Evolutionary conservation across 192 early-diverging fungal genomes (phyloP).

Genomic region (Mortierella antarctica): DNA sequence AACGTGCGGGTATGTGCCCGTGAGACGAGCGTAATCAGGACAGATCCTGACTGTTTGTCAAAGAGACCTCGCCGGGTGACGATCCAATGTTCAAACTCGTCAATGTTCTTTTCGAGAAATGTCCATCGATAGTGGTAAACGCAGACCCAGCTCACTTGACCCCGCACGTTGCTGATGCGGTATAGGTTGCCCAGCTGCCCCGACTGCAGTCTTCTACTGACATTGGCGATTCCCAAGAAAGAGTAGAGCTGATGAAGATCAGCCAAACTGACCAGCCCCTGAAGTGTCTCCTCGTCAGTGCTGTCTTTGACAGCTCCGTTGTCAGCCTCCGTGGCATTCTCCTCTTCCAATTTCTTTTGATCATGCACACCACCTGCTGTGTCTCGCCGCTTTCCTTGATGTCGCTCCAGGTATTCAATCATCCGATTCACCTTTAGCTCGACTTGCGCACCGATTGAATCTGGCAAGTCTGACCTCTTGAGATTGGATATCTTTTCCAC

Average conservation of each 20-base stretch:
- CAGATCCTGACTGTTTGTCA: conserved; percentile 45
- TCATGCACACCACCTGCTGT: background rate
- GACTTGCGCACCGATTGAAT: conserved; percentile 20
- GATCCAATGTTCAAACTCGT: conserved; percentile 48
- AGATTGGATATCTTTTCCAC: conserved; percentile 16
- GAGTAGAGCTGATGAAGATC: conserved; percentile 47
- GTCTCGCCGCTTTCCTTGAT: background rate
- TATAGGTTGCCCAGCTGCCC: conserved; percentile 46
- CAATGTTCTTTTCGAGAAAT: conserved; percentile 47
- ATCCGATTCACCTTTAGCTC: conserved; percentile 27
- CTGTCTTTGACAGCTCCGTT: background rate
- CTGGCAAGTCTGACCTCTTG: conserved; percentile 28
- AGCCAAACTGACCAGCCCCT: conserved; percentile 17
- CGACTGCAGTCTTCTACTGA: conserved; percentile 7
- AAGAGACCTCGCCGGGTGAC: conserved; percentile 38
- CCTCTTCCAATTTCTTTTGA: background rate
- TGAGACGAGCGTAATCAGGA: conserved; percentile 32
- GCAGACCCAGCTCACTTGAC: conserved; percentile 48
- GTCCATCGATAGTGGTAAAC: conserved; percentile 52
- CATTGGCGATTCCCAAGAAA: conserved; percentile 27
- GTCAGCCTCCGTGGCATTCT: background rate
- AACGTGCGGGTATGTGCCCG: conserved; percentile 35
- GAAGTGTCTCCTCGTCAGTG: conserved; percentile 1
- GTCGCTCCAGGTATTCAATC: conserved; percentile 31
- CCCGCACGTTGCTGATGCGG: conserved; percentile 32